Base-by-base conservation (phyloP, 1,139 yeast genomes). In the Yamadazyma kanchanaburiensis region DNA sequence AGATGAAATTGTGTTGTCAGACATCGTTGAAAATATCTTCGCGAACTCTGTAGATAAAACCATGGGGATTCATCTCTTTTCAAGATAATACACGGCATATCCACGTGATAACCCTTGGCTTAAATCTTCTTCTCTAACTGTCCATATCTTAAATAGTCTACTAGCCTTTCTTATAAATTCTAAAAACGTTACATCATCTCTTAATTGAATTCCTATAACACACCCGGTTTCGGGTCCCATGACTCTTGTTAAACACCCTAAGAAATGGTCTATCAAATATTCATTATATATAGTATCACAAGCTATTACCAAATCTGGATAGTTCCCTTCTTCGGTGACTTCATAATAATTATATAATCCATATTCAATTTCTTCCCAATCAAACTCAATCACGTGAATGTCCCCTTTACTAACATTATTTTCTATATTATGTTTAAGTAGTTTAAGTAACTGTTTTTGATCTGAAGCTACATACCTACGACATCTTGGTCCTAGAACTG, bases 221-320 rank as follows among this genome's bases (percentile, higher is more conserved):
- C 61, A 4, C 53, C 19, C 62, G 0, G 78, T 63, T 2, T 31
- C 15, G 0, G 37, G 35, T 1, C 53, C 58, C 48, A 69, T 51
- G 13, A 74, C 43, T 16, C 43, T 35, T 17, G 49, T 46, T 14
- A 77, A 28, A 0, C 83, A 64, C 11, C 51, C 51, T 4, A 78
- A 53, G 34, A 82, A 71, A 30, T 59, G 70, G 0, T 70, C 70
- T 2, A 80, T 65, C 25, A 83, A 56, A 40, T 61, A 79, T 35
- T 77, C 84, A 45, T 82, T 83, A 55, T 82, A 82, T 5, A 82
- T 65, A 7, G 87, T 77, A 48, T 82, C 94, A 45, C 83, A 76
- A 0, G 87, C 85, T 11, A 82, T 45, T 3, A 82, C 57, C 12
- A 74, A 44, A 37, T 74, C 76, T 0, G 75, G 71, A 2, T 20